phyloP scores from a whole-genome alignment of 805 yeast genomes.

The Yarrowia sp. region DNA sequence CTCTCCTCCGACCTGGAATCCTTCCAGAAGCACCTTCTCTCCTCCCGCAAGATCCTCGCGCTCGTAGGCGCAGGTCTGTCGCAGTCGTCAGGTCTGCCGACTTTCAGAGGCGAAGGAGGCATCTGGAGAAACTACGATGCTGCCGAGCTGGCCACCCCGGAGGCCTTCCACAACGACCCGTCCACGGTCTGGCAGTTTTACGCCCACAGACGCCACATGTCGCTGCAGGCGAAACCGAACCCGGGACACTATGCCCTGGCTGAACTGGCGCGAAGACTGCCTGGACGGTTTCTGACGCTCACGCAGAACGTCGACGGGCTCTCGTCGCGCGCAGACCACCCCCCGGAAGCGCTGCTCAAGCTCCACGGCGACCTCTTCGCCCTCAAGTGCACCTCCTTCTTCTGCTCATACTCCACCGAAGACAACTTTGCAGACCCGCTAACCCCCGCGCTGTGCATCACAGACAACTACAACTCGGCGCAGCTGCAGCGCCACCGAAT shows the following conservation, averaged over 20 bases:
- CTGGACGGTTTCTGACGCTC: constrained; percentile 56
- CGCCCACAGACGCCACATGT: constrained; percentile 61
- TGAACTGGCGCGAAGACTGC: constrained; percentile 49
- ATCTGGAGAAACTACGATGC: constrained; percentile 75
- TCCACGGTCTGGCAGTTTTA: constrained; percentile 90
- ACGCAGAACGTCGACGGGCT: constrained; percentile 85
- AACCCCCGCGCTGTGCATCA: constrained; percentile 49
- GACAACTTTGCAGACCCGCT: constrained; percentile 58
- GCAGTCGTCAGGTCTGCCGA: constrained; percentile 71
- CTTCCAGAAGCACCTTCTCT: constrained; percentile 39
- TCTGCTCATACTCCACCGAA: constrained; percentile 58
- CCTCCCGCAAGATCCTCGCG: constrained; percentile 40
- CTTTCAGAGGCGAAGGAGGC: constrained; percentile 70
- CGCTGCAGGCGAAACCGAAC: constrained; percentile 69
- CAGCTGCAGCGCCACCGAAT: constrained; percentile 41
- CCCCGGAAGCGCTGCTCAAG: constrained; percentile 53
- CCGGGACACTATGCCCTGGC: constrained; percentile 71
- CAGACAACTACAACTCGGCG: constrained; percentile 24
- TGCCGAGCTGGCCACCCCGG: constrained; percentile 87
- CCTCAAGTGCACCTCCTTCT: constrained; percentile 70
- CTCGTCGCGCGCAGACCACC: constrained; percentile 63
- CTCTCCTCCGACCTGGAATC: constrained; percentile 36
- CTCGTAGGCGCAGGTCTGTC: constrained; percentile 80
- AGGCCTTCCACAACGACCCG: constrained; percentile 80
- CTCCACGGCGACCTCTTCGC: constrained; percentile 78